Percentiles rank a stretch among this genome's conserved stretches.
These are phyloP conservation scores for Ascochyta fabae DNA, from an alignment of 2,329 filamentous ascomycete genomes.

Conservation along the genomic window DNA sequence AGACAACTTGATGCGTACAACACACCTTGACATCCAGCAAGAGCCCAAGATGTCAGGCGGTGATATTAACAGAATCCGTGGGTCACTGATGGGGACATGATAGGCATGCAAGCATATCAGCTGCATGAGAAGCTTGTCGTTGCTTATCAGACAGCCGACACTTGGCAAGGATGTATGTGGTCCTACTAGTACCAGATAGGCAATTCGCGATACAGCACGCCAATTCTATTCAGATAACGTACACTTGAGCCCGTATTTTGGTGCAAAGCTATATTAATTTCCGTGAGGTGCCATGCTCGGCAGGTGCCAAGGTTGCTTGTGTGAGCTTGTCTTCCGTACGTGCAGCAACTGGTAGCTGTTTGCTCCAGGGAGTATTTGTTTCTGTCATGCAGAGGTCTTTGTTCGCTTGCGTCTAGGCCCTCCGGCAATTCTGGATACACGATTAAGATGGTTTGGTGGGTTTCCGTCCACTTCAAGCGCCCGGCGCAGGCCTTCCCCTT, in stretches of 20 bases:
- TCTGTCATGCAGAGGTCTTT: neutral
- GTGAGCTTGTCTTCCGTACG: conserved; percentile 12
- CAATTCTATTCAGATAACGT: conserved; percentile 7
- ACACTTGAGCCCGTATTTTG: neutral
- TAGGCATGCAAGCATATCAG: neutral
- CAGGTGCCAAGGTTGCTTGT: conserved; percentile 17
- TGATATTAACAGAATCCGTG: neutral
- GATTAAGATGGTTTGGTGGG: too few species aligned
- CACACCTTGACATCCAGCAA: too few species aligned
- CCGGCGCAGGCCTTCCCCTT: too few species aligned
- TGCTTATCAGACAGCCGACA: conserved; percentile 14
- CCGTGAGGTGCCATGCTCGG: neutral
- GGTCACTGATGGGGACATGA: neutral
- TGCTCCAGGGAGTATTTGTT: neutral
- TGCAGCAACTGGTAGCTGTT: neutral
- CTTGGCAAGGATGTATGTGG: conserved; percentile 12
- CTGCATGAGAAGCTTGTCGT: conserved; percentile 12
- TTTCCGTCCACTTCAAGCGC: too few species aligned
- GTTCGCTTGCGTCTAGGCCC: too few species aligned
- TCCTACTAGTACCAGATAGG: conserved; percentile 7
- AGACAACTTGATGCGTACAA: too few species aligned
- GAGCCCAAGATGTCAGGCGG: too few species aligned
- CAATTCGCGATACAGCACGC: conserved; percentile 14
- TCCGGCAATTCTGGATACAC: too few species aligned
- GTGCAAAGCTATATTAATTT: neutral